phyloP scores from a whole-genome alignment of 2,329 filamentous ascomycete genomes.

The Aspergillus sp. region DNA sequence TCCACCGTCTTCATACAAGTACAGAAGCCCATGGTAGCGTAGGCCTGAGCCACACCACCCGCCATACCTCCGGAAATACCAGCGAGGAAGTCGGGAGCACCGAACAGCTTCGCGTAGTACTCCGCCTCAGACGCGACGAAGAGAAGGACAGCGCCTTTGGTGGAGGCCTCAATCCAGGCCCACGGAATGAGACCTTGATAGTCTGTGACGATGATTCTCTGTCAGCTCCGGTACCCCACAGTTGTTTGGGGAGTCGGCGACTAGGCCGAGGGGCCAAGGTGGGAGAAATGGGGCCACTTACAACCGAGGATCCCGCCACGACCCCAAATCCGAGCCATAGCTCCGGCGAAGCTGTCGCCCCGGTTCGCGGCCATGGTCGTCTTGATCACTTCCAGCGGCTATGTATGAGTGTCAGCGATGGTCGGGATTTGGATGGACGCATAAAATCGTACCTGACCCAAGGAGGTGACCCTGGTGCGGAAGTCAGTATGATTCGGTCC shows the following conservation, averaged over 20 bases:
- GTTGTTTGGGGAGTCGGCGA: background rate
- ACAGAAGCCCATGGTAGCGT: constrained; percentile 99
- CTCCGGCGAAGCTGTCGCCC: constrained; percentile 76
- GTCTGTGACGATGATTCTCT: constrained; percentile 54
- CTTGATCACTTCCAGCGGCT: constrained; percentile 98
- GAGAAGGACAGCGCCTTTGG: constrained; percentile 97
- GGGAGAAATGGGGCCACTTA: constrained; percentile 50
- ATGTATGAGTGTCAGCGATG: constrained; percentile 19
- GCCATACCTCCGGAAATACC: constrained; percentile 90
- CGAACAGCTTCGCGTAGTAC: constrained; percentile 81
- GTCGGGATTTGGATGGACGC: background rate
- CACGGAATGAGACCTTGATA: constrained; percentile 99
- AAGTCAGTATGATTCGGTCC: constrained; percentile 11
- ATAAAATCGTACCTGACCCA: constrained; percentile 57
- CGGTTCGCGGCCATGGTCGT: constrained; percentile 99
- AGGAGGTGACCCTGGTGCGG: constrained; percentile 57
- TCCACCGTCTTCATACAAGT: constrained; percentile 99
- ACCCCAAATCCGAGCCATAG: constrained; percentile 84
- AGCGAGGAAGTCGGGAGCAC: constrained; percentile 80
- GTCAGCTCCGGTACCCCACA: constrained; percentile 16
- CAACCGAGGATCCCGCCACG: constrained; percentile 92
- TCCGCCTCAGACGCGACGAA: constrained; percentile 99
- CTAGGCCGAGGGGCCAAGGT: constrained; percentile 1
- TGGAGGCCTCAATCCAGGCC: constrained; percentile 99
- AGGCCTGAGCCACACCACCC: constrained; percentile 94